Base-by-base conservation (phyloP, 306 rosid genomes). In the Senna tora region DNA sequence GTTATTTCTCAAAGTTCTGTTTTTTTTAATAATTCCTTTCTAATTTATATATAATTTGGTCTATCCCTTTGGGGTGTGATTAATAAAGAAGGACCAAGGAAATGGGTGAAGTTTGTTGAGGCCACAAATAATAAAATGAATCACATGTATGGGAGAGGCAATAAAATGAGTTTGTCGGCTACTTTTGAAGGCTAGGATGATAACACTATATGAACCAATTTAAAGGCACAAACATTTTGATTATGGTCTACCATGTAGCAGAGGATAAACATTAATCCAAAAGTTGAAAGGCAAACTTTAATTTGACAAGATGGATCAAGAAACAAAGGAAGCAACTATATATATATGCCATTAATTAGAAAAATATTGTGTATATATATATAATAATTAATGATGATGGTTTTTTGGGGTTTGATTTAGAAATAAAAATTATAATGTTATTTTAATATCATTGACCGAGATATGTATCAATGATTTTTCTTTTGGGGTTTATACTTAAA, bases 131-230 rank as follows among this genome's bases (percentile, higher is more conserved):
- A n/a, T n/a, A n/a, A n/a, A n/a, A n/a, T 25, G 3, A 25, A 25
- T 25, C 96, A 89, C 96, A 82, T n/a, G n/a, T n/a, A n/a, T 93
- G 95, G 83, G 77, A 75, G 62, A 80, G 76, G 73, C 82, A 74
- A 81, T 75, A 82, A 80, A 89, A 91, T 86, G 91, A 89, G 95
- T 86, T 86, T 91, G 97, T 94, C 96, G 92, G 93, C 90, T 84
- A 88, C 96, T 87, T 91, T 86, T 74, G 54, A 63, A 63, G 86
- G 87, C 85, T 62, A 66, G 86, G 89, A 85, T 61, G 80, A 81
- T 80, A 79, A 77, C 78, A 22, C 56, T 52, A 30, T 52, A 30
- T 72, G 91, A 82, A 84, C 60, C 83, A 64, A n/a, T n/a, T n/a
- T n/a, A n/a, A n/a, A 65, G 72, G 81, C 83, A 76, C 80, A 80